Conservation (phyloP, 2,329 filamentous ascomycete species). For the Talaromyces sp. region DNA sequence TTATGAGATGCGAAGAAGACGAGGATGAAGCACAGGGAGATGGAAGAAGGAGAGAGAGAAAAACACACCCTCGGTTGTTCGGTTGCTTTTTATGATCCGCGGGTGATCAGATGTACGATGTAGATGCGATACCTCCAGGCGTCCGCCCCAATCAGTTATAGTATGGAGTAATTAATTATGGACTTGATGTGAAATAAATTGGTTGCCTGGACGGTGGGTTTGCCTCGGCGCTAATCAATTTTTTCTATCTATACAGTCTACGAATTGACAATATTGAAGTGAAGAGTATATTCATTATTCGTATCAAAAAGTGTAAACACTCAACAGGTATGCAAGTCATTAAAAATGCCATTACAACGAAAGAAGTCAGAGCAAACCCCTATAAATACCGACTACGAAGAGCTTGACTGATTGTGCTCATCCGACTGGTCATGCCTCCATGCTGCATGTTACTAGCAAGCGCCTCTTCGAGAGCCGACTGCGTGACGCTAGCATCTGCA, state of each 20-base stretch:
- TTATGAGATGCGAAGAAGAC: background rate
- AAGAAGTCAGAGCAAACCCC: background rate
- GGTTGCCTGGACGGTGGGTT: background rate
- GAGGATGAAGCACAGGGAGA: background rate
- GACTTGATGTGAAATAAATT: background rate
- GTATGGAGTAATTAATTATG: background rate
- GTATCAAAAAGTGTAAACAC: background rate
- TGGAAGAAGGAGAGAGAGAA: background rate
- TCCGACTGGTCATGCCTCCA: slow-evolving; percentile 44
- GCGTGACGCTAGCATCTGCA: slow-evolving; percentile 58
- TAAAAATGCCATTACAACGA: background rate
- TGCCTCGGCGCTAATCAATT: background rate
- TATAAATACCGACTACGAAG: slow-evolving; percentile 50
- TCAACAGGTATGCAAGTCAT: background rate
- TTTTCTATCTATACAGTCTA: no score
- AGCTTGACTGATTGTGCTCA: slow-evolving; percentile 51
- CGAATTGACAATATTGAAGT: background rate
- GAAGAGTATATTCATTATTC: background rate
- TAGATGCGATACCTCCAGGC: slow-evolving; percentile 3
- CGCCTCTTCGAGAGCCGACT: slow-evolving; percentile 61
- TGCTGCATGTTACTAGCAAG: slow-evolving; percentile 60
- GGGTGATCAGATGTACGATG: slow-evolving; percentile 7
- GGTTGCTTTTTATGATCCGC: background rate
- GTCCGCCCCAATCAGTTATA: background rate
- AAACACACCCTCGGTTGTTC: background rate